Conservation (phyloP, 441 rosid genomes). For the Populus trichocarpa region DNA sequence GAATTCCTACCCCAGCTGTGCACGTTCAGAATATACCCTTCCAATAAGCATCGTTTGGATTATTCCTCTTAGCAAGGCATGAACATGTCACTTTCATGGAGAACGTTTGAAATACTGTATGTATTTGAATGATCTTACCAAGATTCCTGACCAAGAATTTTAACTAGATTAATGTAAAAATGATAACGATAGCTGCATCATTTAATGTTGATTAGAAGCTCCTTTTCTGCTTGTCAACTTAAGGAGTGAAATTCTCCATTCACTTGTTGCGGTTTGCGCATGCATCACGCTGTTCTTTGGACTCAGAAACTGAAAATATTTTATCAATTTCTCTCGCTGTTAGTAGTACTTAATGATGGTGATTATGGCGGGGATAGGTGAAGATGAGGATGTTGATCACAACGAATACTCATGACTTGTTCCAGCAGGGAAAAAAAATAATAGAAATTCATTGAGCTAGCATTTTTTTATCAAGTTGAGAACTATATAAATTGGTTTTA, state of each 20-base stretch:
- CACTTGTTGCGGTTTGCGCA: neutral
- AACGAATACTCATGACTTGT: neutral
- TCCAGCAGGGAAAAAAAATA: neutral
- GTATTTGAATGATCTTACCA: neutral
- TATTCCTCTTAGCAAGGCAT: neutral
- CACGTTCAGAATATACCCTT: neutral
- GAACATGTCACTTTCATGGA: neutral
- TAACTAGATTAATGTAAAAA: neutral
- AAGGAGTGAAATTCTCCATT: neutral
- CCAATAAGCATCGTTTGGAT: neutral
- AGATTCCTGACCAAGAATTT: neutral
- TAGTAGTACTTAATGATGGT: neutral
- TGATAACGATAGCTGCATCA: neutral
- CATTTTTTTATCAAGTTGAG: neutral
- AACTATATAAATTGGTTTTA: neutral
- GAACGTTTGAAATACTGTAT: neutral
- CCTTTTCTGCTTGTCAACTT: neutral
- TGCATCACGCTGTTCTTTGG: neutral
- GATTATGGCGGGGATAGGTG: neutral
- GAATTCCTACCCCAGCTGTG: neutral
- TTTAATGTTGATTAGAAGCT: neutral
- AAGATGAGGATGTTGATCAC: neutral
- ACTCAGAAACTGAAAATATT: neutral
- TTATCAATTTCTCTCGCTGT: neutral
- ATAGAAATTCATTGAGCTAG: neutral